Conservation (phyloP, 1,139 yeast species). For the Eremothecium gossypii region DNA sequence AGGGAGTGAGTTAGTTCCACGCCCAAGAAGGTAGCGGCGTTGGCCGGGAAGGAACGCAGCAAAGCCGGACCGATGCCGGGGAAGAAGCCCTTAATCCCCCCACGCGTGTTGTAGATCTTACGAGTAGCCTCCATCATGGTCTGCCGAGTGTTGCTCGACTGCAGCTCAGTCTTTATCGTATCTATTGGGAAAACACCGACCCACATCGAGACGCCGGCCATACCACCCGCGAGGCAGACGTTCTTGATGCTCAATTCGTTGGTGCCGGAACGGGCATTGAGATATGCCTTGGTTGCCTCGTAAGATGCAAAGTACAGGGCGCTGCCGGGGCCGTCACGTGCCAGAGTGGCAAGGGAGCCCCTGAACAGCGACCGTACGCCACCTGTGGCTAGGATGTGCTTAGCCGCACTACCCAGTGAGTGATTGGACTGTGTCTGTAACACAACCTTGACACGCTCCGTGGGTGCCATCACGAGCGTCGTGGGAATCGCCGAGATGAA, state of each 20-base stretch:
- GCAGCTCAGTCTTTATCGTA: conserved; percentile 83
- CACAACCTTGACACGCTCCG: conserved; percentile 91
- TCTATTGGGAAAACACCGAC: conserved; percentile 91
- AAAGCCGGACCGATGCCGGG: conserved; percentile 97
- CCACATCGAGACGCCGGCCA: conserved; percentile 97
- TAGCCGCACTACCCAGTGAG: conserved; percentile 41
- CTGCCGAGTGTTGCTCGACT: conserved; percentile 47
- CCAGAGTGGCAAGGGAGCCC: conserved; percentile 86
- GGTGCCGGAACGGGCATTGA: conserved; percentile 35
- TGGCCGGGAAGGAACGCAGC: conserved; percentile 92
- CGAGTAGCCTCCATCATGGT: conserved; percentile 61
- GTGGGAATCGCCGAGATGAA: conserved; percentile 92
- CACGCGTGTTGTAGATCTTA: conserved; percentile 48
- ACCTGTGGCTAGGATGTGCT: conserved; percentile 66
- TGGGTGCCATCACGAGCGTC: conserved; percentile 91
- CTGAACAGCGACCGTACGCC: conserved; percentile 80
- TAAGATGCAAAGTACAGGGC: conserved; percentile 94
- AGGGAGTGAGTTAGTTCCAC: conserved; percentile 79
- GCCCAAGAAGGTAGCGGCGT: conserved; percentile 95
- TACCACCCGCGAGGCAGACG: conserved; percentile 84
- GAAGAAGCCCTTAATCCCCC: conserved; percentile 88
- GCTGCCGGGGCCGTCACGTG: conserved; percentile 98
- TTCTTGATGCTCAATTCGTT: conserved; percentile 56
- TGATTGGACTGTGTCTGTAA: conserved; percentile 62
- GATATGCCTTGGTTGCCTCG: conserved; percentile 61